Conservation (phyloP, 306 rosid species). For the Cucumis sativus region Cucumber_9930_V3 NC_026658.2:8362001-8362500, state of each 20-base stretch:
- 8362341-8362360: no score
- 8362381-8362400: no score
- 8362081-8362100: neutral
- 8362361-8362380: no score
- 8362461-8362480: constrained; percentile 22
- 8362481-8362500: constrained; percentile 28
- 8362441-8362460: constrained; percentile 1
- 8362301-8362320: no score
- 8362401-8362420: no score
- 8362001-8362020: constrained; percentile 18
- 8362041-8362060: constrained; percentile 26
- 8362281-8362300: no score
- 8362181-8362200: constrained; percentile 18
- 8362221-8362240: no score
- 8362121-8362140: constrained; percentile 24
- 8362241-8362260: no score
- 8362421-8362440: constrained; percentile 17
- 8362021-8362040: constrained; percentile 27
- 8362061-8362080: constrained; percentile 13
- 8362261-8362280: no score
- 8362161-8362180: constrained; percentile 2
- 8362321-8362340: neutral
- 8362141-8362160: constrained; percentile 19
- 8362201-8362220: constrained; percentile 4
- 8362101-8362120: constrained; percentile 20